phyloP scores from a whole-genome alignment of 2,329 filamentous ascomycete genomes.

The Aspergillus udagawae region DNA sequence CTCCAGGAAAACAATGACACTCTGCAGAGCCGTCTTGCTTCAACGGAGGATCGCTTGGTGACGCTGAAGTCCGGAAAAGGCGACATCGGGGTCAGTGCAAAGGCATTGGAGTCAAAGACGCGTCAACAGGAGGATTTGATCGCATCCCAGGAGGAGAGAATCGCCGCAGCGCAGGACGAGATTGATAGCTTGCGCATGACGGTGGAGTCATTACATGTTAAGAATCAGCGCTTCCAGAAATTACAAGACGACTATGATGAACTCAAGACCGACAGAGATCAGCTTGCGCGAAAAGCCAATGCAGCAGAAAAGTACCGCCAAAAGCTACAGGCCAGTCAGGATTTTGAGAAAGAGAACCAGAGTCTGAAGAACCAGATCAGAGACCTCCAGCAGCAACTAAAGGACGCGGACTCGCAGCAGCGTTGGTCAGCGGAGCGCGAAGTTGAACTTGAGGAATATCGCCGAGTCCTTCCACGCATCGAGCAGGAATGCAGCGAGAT shows the following conservation, averaged over 20 bases:
- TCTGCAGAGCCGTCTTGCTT: slow-evolving; percentile 42
- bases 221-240: slow-evolving; percentile 44
- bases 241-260: slow-evolving; percentile 49
- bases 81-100: slow-evolving; percentile 45
- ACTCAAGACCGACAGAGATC: slow-evolving; percentile 45
- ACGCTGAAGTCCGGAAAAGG: slow-evolving; percentile 48
- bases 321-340: slow-evolving; percentile 47
- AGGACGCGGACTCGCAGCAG: slow-evolving; percentile 41
- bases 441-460: slow-evolving; percentile 42
- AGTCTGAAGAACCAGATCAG: slow-evolving; percentile 44
- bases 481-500: slow-evolving; percentile 48
- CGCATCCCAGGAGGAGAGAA: slow-evolving; percentile 63
- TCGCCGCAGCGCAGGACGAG: slow-evolving; percentile 50
- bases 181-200: slow-evolving; percentile 43
- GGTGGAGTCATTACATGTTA: slow-evolving; percentile 42
- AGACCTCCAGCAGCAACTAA: slow-evolving; percentile 45
- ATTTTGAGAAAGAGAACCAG: slow-evolving; percentile 47
- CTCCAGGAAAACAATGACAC: slow-evolving; percentile 49
- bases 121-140: slow-evolving; percentile 67
- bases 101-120: slow-evolving; percentile 48
- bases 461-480: slow-evolving; percentile 43
- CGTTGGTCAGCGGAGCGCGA: slow-evolving; percentile 38
- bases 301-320: slow-evolving; percentile 48
- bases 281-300: slow-evolving; percentile 46
- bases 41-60: slow-evolving; percentile 49